phyloP scores from a whole-genome alignment of 805 yeast species.

The Candida ponderosae region DNA sequence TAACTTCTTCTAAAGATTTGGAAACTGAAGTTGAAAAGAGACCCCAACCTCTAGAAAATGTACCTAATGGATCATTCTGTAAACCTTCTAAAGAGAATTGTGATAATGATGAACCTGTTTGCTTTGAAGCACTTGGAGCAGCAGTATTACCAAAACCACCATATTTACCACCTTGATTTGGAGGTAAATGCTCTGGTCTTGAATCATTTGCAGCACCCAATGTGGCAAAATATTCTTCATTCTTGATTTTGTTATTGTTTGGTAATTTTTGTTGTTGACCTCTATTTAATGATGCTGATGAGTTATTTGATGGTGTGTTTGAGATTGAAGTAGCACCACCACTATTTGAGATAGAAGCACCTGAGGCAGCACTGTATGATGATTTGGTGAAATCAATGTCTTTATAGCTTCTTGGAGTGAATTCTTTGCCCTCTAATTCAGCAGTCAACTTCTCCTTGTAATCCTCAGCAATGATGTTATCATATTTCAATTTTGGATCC shows the following conservation, averaged over 20 bases:
- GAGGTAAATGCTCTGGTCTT: constrained; percentile 76
- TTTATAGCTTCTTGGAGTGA: constrained; percentile 50
- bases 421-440: constrained; percentile 64
- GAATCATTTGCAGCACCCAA: constrained; percentile 65
- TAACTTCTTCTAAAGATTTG: constrained; percentile 78
- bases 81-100: constrained; percentile 59
- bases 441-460: constrained; percentile 78
- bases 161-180: constrained; percentile 90
- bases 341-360: too few relatives aligned
- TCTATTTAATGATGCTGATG: constrained; percentile 1
- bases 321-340: not conserved
- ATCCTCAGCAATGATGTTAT: constrained; percentile 90
- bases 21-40: constrained; percentile 79
- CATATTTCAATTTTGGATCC: constrained; percentile 70
- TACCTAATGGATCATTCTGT: constrained; percentile 84
- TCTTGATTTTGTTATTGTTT: constrained; percentile 35
- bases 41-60: constrained; percentile 91
- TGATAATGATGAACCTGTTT: constrained; percentile 29
- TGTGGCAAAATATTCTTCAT: constrained; percentile 76
- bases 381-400: constrained; percentile 18
- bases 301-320: not conserved
- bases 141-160: constrained; percentile 88
- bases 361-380: constrained; percentile 12
- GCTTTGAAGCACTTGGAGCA: constrained; percentile 27
- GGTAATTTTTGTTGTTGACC: constrained; percentile 11